These are phyloP conservation scores for Eucalyptus decipiens DNA, from an alignment of 345 rosid genomes.

Conservation along the genomic window DNA sequence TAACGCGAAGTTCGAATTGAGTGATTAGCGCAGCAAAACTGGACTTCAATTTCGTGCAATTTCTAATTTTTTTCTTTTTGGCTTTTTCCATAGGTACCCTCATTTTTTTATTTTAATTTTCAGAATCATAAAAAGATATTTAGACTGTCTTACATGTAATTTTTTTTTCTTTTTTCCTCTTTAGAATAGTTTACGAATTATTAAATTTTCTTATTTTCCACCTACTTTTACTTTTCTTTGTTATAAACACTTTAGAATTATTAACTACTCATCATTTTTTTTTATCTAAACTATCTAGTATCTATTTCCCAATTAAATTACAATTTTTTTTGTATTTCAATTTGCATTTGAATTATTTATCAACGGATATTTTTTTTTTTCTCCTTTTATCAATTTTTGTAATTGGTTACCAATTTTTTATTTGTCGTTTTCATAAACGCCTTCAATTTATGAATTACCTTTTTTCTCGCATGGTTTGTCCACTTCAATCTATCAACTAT, in stretches of 20 bases:
- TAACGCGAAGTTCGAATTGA: neutral
- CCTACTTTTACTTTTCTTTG: neutral
- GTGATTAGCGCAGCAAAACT: neutral
- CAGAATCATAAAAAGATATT: neutral
- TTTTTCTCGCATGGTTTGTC: neutral
- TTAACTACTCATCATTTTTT: neutral
- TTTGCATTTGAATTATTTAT: neutral
- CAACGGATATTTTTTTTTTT: neutral
- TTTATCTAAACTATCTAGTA: neutral
- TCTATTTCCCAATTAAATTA: too few species aligned
- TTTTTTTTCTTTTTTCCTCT: neutral
- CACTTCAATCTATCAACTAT: neutral
- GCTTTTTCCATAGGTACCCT: neutral
- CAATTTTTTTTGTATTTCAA: neutral
- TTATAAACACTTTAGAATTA: neutral
- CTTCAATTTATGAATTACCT: neutral
- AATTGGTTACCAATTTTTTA: neutral
- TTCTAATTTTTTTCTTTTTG: neutral
- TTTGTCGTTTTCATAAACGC: neutral
- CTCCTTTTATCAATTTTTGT: neutral
- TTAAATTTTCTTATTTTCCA: neutral
- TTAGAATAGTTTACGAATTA: accelerated
- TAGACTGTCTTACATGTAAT: neutral
- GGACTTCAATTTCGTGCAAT: neutral
- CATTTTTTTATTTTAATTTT: neutral